Evolutionary conservation across 768 basidiomycete genomes (phyloP).

Genomic region (Galerina sulciceps): DNA sequence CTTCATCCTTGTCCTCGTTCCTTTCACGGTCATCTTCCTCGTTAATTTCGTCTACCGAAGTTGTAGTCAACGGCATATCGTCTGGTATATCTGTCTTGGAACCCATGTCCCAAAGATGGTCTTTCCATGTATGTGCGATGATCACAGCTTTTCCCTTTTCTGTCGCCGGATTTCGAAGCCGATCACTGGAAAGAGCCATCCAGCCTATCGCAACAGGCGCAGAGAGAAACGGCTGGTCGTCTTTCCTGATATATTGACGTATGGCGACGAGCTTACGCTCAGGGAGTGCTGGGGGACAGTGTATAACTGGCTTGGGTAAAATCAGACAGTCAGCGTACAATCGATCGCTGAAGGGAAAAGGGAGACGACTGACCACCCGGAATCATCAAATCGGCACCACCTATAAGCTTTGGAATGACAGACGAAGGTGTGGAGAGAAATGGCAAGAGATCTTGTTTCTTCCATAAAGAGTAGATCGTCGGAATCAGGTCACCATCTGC

Average conservation of each 20-base stretch:
- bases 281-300: constrained; percentile 38
- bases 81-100: constrained; percentile 62
- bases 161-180: constrained; percentile 42
- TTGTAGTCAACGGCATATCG: constrained; percentile 26
- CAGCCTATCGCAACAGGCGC: constrained; percentile 78
- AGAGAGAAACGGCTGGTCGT: constrained; percentile 40
- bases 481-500: constrained; percentile 67
- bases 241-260: constrained; percentile 46
- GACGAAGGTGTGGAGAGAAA: constrained; percentile 70
- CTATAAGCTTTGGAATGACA: constrained; percentile 72
- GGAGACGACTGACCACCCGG: constrained; percentile 66
- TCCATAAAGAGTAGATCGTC: constrained; percentile 86
- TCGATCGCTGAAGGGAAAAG: neutral
- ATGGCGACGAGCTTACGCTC: constrained; percentile 67
- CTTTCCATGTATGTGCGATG: constrained; percentile 78
- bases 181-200: constrained; percentile 61
- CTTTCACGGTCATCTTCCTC: neutral
- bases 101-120: constrained; percentile 76
- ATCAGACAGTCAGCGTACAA: neutral
- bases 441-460: constrained; percentile 68
- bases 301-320: constrained; percentile 58
- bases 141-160: constrained; percentile 81
- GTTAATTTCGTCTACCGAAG: neutral
- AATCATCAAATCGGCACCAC: constrained; percentile 89
- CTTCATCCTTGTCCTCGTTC: neutral